Percentiles rank a stretch among this genome's conserved stretches.
phyloP scores from a whole-genome alignment of 176 grass and related monocot genomes.

The Otatea glauca region DNA sequence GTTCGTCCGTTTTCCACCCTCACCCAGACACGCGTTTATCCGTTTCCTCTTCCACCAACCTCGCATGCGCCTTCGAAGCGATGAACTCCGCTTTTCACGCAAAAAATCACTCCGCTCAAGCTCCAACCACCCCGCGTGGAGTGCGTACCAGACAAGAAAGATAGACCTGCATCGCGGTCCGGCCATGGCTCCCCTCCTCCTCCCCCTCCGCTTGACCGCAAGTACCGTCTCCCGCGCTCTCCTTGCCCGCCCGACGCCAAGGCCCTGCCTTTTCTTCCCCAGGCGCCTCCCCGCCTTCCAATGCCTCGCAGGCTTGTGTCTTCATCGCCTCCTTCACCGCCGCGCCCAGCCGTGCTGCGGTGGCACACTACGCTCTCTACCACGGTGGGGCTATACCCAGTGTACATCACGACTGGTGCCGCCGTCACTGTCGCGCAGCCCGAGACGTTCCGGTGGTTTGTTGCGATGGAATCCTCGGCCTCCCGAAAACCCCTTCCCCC shows the following conservation, averaged over 20 bases:
- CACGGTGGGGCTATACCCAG: constrained; percentile 63
- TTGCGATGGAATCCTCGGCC: too few species aligned
- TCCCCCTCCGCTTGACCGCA: too few species aligned
- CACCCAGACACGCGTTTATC: too few species aligned
- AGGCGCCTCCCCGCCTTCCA: not conserved
- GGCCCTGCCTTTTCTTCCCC: not conserved
- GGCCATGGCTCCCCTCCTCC: constrained; percentile 58
- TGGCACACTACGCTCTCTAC: constrained; percentile 59
- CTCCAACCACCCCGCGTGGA: not conserved
- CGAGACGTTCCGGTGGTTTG: constrained; percentile 62
- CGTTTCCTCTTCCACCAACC: too few species aligned
- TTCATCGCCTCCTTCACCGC: not conserved
- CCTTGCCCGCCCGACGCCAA: not conserved
- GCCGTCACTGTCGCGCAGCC: constrained; percentile 53
- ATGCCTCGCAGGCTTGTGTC: constrained; percentile 21
- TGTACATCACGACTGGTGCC: constrained; percentile 63
- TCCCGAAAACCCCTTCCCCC: too few species aligned
- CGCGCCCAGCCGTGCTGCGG: constrained; percentile 5
- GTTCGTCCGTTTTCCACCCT: too few species aligned
- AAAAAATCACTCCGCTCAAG: not conserved
- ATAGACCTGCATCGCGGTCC: not conserved
- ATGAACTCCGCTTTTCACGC: not conserved
- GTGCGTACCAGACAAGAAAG: not conserved
- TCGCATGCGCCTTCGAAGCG: not conserved
- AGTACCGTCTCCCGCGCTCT: too few species aligned